A percentile compares a stretch with the other conserved stretches of the same genome.
Conservation (phyloP, 495 filamentous ascomycete genomes). For the Neurospora terricola region DNA sequence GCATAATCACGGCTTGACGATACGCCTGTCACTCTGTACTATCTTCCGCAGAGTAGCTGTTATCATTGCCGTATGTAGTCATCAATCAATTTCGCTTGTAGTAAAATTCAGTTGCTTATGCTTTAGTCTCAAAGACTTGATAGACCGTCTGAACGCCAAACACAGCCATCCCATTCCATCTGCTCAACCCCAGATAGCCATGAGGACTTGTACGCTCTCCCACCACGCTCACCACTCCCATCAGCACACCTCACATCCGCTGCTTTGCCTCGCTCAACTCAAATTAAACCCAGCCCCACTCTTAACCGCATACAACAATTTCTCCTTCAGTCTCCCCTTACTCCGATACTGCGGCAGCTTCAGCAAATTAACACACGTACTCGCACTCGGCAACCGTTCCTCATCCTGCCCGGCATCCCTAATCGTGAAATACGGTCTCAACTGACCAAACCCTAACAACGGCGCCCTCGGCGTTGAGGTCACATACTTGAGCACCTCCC, state of each 20-base stretch:
- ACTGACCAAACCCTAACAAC: conserved; percentile 75
- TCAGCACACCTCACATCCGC: too few relatives aligned
- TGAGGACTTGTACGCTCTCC: neutral
- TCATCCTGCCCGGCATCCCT: conserved; percentile 77
- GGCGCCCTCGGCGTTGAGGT: conserved; percentile 91
- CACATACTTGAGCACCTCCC: conserved; percentile 90
- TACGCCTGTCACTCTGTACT: too few relatives aligned
- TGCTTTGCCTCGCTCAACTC: conserved; percentile 36
- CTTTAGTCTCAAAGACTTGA: neutral
- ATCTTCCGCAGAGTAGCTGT: too few relatives aligned
- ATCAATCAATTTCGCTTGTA: neutral
- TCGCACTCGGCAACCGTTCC: conserved; percentile 77
- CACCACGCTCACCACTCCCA: too few relatives aligned
- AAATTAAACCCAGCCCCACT: conserved; percentile 94
- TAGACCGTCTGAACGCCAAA: neutral
- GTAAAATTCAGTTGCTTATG: neutral
- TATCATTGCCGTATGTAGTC: neutral
- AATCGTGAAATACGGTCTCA: conserved; percentile 84
- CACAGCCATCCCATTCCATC: neutral
- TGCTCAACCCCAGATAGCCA: neutral
- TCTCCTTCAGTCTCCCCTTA: conserved; percentile 53
- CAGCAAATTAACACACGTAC: conserved; percentile 91
- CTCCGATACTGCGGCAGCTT: conserved; percentile 81
- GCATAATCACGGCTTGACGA: too few relatives aligned
- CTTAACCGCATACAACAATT: conserved; percentile 83